Base-by-base conservation (phyloP, 202 grass and related monocot species). In the Saccharum hybrid region DNA sequence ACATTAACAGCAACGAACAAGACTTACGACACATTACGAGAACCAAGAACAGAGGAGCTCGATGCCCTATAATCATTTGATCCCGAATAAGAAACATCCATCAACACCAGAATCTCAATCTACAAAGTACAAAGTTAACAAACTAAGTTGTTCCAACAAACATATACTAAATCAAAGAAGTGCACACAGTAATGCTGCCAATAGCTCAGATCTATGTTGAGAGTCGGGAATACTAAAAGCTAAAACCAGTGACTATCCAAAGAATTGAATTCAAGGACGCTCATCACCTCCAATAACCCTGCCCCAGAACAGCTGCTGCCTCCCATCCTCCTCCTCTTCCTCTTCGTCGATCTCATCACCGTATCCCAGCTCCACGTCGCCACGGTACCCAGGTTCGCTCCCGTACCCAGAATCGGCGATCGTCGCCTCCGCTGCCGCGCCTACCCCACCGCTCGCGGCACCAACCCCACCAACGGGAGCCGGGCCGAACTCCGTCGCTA, bases 291-390 rank as follows among this genome's bases (percentile, higher is more conserved):
- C 82, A 19, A 88, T 90, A 38, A 86, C 81, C 81, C 86, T 90
- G 5, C 88, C 92, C 95, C 95, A 98, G 84, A 98, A 82, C 46
- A 94, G 65, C 57, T 90, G 86, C 80, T 90, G 89, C 63, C 63
- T 83, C 28, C 86, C 90, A 63, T 94, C 92, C 11, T 98, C 34
- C 34, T 36, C 34, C 34, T 36, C 34, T 36, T 36, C 92, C 59
- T 98, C 95, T 73, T 94, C 95, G 45, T 98, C 95, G 40, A 94
- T 87, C 74, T 94, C 95, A 65, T 98, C 95, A 5, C 88, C 94
- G 33, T 98, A 98, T 2, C 95, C 95, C 43, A 94, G 89, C 69
- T 98, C 95, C 6, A 90, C 95, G 38, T 98, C 95, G 2, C 95
- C 95, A 63, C 95, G 73, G 77, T 98, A 98, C 2, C 95, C 95